Base-by-base conservation (phyloP, 2,329 filamentous ascomycete species). In the Cytospora chrysosperma region DNA sequence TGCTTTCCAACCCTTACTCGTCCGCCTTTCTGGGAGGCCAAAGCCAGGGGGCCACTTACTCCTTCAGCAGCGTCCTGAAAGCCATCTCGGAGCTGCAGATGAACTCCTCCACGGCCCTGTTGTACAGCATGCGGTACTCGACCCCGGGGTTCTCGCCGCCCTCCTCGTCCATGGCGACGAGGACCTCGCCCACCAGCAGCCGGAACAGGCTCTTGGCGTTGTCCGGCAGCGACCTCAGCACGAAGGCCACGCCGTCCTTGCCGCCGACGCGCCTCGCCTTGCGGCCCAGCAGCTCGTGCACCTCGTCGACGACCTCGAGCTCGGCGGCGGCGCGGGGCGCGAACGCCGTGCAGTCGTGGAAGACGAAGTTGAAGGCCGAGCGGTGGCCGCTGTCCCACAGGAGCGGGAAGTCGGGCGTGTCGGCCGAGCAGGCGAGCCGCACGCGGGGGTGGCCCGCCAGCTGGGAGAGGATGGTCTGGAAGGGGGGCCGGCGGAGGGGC, bases 71-170 rank as follows among this genome's bases (percentile, higher is more conserved):
- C 28, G 93, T 97, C 65, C 95, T 85, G 78, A 98, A 98, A 67
- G 92, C 93, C 85, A 98, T 93, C 78, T 98, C 95, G 65, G 91
- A 97, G 70, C 91, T 95, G 75, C 94, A 97, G 56, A 99, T 95
- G 75, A 99, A 98, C 72, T 97, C 93, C 76, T 97, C 93, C 6
- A 94, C 90, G 2, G 95, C 93, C 78, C 97, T 97, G 74, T 96
- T 93, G 73, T 98, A 99, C 68, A 99, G 76, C 69, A 92, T 88
- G 26, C 92, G 84, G 74, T 97, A 98, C 77, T 98, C 94, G 19
- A 99, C 87, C 0, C 91, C 93, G 2, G 86, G 82, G 37, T 84
- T 83, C 64, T 87, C 86, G 19, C 80, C 80, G 0, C 76, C 81
- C n/a, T 85, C 84, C 24, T 88, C 88, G 66, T 86, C 85, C 74